These are phyloP conservation scores for Fragilariopsis cylindrus DNA, from an alignment of 108 stramenopile genomes.

Conservation along the genomic window DNA sequence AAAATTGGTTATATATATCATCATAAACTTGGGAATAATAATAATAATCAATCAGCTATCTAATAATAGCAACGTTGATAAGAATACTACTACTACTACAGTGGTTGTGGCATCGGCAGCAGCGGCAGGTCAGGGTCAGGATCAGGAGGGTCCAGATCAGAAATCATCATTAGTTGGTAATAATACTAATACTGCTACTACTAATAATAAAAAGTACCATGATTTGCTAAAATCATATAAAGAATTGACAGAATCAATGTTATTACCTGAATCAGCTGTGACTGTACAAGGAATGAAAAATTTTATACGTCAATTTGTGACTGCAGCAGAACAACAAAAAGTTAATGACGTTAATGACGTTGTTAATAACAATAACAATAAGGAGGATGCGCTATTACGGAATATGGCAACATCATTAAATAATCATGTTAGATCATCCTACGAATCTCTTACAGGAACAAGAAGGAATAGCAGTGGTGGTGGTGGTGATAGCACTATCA, in stretches of 20 bases:
- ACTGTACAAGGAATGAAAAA: slow-evolving; percentile 59
- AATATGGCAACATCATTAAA: slow-evolving; percentile 20
- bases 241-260: slow-evolving; percentile 32
- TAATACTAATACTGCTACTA: too few relatives aligned
- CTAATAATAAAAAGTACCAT: slow-evolving; percentile 13
- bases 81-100: too few relatives aligned
- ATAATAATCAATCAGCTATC: too few relatives aligned
- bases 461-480: neutral
- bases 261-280: slow-evolving; percentile 43
- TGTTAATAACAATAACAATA: neutral
- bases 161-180: too few relatives aligned
- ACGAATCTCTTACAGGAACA: slow-evolving; percentile 15
- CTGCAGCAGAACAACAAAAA: neutral
- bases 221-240: slow-evolving; percentile 32
- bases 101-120: too few relatives aligned
- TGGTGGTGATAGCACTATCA: too few relatives aligned
- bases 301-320: slow-evolving; percentile 22
- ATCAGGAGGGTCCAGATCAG: too few relatives aligned
- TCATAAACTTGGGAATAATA: too few relatives aligned
- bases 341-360: too few relatives aligned
- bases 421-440: slow-evolving; percentile 24
- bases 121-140: too few relatives aligned
- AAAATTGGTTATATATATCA: neutral
- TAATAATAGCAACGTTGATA: too few relatives aligned
- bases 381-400: neutral